These are phyloP conservation scores for Arbutus unedo DNA, from an alignment of 148 eudicot species.

Conservation along the genomic window DNA sequence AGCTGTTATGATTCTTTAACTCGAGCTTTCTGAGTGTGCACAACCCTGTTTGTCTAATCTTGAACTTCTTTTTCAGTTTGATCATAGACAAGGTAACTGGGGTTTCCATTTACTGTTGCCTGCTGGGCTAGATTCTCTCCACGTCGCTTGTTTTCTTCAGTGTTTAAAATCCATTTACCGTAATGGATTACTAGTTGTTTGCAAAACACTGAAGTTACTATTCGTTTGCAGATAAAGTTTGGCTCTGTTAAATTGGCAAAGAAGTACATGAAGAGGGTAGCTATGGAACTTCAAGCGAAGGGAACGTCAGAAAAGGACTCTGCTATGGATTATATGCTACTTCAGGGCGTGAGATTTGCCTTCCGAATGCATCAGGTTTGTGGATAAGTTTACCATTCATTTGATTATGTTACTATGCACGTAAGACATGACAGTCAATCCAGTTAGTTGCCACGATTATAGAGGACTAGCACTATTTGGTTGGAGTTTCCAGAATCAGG, in stretches of 20 bases:
- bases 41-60: neutral
- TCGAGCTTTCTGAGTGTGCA: neutral
- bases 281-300: conserved; percentile 65
- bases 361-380: conserved; percentile 84
- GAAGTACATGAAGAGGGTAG: conserved; percentile 80
- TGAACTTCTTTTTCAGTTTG: neutral
- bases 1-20: neutral
- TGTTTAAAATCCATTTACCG: neutral
- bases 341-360: conserved; percentile 87
- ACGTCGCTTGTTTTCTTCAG: neutral
- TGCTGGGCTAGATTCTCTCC: neutral
- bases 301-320: conserved; percentile 67
- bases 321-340: conserved; percentile 77
- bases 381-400: neutral
- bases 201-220: neutral
- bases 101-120: neutral
- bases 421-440: neutral
- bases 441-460: neutral
- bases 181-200: neutral
- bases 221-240: conserved; percentile 52
- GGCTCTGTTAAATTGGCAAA: conserved; percentile 78
- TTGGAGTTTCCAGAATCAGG: no score
- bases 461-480: neutral
- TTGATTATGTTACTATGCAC: neutral
- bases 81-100: neutral